Percentiles rank a stretch among this genome's conserved stretches.
phyloP scores from a whole-genome alignment of 2,329 filamentous ascomycete genomes.

The Ophiostoma ips region DNA sequence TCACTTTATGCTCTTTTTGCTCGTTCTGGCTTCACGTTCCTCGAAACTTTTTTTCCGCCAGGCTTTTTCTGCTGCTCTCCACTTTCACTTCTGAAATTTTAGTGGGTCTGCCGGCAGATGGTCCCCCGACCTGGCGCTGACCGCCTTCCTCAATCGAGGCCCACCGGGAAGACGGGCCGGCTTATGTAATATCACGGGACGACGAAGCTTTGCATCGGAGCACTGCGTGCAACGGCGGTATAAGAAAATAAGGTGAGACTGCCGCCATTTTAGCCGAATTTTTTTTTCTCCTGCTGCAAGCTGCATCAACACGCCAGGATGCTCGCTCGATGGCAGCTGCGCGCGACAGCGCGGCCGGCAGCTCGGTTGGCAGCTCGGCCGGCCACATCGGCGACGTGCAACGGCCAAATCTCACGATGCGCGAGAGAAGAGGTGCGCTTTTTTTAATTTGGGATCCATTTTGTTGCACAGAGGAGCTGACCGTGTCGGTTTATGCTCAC shows the following conservation, averaged over 20 bases:
- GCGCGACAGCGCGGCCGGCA: neutral
- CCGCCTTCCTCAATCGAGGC: constrained; percentile 10
- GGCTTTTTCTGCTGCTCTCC: constrained; percentile 2
- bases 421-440: neutral
- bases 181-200: neutral
- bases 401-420: neutral
- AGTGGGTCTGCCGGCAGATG: constrained; percentile 3
- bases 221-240: neutral
- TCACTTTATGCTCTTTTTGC: too few relatives aligned
- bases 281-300: neutral
- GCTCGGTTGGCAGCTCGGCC: neutral
- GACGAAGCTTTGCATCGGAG: neutral
- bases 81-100: constrained; percentile 6
- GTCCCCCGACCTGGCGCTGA: neutral
- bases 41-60: constrained; percentile 6
- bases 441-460: too few relatives aligned
- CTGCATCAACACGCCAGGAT: neutral
- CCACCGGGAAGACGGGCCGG: neutral
- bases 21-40: too few relatives aligned
- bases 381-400: neutral
- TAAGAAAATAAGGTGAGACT: too few relatives aligned
- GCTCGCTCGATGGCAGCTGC: neutral
- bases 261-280: neutral
- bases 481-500: too few relatives aligned
- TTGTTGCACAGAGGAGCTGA: too few relatives aligned